Evolutionary conservation across 108 stramenopile genomes (phyloP).

Genomic region (Cyclotella sp.): DNA sequence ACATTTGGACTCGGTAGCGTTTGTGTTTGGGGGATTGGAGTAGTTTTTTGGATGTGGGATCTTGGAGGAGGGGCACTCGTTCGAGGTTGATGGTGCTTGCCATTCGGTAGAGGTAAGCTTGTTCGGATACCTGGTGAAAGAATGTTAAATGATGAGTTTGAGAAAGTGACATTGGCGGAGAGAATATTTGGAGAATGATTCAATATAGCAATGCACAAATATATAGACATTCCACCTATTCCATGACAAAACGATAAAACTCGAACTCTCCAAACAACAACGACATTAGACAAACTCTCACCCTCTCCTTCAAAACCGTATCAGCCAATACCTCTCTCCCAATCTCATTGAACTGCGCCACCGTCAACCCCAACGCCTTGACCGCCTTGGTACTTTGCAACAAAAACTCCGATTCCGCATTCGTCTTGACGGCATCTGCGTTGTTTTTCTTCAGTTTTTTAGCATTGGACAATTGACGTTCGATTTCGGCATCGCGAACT

Average conservation of each 20-base stretch:
- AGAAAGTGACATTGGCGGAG: too few species aligned
- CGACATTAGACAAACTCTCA: conserved; percentile 12
- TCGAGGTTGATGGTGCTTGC: conserved; percentile 64
- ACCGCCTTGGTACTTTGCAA: conserved; percentile 57
- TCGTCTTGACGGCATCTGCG: conserved; percentile 8
- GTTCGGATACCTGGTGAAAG: conserved; percentile 61
- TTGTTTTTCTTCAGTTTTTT: conserved; percentile 28
- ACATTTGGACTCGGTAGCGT: conserved; percentile 61
- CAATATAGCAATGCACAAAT: background rate
- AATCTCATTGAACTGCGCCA: conserved; percentile 72
- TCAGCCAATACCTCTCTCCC: conserved; percentile 58
- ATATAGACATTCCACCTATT: too few species aligned
- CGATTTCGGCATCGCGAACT: conserved; percentile 57
- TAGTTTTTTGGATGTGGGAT: conserved; percentile 48
- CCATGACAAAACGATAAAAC: too few species aligned
- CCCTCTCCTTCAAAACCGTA: conserved; percentile 60
- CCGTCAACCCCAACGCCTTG: conserved; percentile 67
- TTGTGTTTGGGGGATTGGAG: conserved; percentile 38
- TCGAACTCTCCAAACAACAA: background rate
- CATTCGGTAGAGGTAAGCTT: conserved; percentile 81
- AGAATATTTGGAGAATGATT: background rate
- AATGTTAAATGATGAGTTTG: background rate
- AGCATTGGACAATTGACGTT: background rate
- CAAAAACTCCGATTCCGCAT: conserved; percentile 53
- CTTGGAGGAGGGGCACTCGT: conserved; percentile 61